These are phyloP conservation scores for Yamadazyma epiphylla DNA, from an alignment of 1,139 yeast species.

Conservation along the genomic window DNA sequence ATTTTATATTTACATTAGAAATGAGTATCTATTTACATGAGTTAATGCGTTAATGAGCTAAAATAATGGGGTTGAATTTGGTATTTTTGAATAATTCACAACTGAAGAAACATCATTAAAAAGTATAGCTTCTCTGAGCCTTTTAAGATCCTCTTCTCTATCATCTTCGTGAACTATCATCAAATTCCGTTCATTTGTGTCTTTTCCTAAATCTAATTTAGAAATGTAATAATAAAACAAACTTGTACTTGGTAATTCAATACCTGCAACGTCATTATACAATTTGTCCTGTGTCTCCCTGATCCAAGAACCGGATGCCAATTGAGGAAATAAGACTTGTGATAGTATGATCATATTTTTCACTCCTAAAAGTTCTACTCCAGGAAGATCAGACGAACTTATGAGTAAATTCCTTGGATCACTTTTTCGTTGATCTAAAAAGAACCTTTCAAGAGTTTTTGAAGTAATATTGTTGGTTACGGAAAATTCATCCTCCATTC, in stretches of 20 bases:
- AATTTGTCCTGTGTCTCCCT: neutral
- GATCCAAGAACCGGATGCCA: slow-evolving; percentile 14
- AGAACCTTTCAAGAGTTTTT: no score
- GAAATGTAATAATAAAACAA: slow-evolving; percentile 18
- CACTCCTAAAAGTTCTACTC: slow-evolving; percentile 11
- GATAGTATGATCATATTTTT: slow-evolving; percentile 20
- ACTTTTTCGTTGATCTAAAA: no score
- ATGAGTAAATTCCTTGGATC: slow-evolving; percentile 5
- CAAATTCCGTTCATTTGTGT: slow-evolving; percentile 10
- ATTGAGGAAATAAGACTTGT: slow-evolving; percentile 21
- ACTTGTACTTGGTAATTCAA: slow-evolving; percentile 22
- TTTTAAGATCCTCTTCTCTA: neutral
- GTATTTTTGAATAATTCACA: slow-evolving; percentile 3
- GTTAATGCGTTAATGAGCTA: no score
- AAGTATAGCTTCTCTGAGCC: slow-evolving; percentile 5
- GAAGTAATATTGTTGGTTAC: no score
- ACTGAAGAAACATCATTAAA: slow-evolving; percentile 4
- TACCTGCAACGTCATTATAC: slow-evolving; percentile 14
- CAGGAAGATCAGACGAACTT: slow-evolving; percentile 17
- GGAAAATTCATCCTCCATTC: no score
- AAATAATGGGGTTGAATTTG: no score
- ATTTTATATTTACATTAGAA: no score
- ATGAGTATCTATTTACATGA: no score
- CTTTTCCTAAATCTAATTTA: slow-evolving; percentile 11
- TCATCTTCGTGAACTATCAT: slow-evolving; percentile 12